These are phyloP conservation scores for Endothia cerciana DNA, from an alignment of 2,329 filamentous ascomycete genomes.

Conservation along the genomic window DNA sequence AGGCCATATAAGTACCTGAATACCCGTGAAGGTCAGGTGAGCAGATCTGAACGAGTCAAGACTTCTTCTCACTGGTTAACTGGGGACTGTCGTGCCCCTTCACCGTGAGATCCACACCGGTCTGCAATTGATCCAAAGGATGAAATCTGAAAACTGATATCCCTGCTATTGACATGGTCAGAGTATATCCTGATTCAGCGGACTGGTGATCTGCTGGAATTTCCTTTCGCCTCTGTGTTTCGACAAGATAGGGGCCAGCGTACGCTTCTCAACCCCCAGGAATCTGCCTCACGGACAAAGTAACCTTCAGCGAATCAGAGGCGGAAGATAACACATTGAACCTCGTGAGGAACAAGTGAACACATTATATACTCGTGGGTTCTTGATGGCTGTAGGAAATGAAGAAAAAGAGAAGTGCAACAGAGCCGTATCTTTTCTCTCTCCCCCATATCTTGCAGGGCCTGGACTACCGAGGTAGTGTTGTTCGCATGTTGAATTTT, in stretches of 20 bases:
- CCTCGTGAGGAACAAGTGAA: background rate
- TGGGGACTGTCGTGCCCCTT: background rate
- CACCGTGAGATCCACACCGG: background rate
- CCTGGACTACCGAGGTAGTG: background rate
- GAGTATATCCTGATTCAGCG: no score
- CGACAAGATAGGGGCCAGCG: background rate
- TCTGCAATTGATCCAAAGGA: background rate
- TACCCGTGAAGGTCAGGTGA: background rate
- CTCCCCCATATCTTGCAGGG: background rate
- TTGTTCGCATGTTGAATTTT: background rate
- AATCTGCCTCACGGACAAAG: background rate
- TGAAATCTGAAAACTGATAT: background rate
- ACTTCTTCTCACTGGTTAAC: background rate
- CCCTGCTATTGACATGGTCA: background rate
- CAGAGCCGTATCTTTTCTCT: background rate
- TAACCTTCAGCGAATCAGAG: background rate
- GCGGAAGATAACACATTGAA: background rate
- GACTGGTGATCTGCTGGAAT: background rate
- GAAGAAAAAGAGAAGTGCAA: background rate
- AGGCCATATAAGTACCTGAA: background rate
- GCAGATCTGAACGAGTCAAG: background rate
- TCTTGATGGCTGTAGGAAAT: background rate
- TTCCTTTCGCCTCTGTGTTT: background rate
- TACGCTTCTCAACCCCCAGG: background rate
- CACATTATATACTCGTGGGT: background rate